A percentile compares a stretch with the other conserved stretches of the same genome.
These are phyloP conservation scores for Fusarium papillatum DNA, from an alignment of 2,329 filamentous ascomycete genomes.

Conservation along the genomic window DNA sequence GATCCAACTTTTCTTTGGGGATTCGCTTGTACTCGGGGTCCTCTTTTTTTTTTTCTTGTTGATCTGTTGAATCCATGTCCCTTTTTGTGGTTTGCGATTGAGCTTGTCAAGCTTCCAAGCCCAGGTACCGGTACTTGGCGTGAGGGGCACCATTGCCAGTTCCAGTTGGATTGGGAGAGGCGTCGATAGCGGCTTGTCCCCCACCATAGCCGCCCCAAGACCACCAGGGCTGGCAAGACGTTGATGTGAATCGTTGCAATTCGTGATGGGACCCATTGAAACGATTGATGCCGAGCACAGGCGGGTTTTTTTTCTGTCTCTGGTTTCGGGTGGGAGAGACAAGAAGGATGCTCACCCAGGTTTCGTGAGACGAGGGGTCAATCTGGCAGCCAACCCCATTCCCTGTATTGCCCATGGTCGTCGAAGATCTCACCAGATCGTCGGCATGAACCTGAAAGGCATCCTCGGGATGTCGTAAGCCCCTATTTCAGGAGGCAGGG, in stretches of 20 bases:
- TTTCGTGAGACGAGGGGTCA: slow-evolving; percentile 21
- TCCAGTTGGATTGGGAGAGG: slow-evolving; percentile 27
- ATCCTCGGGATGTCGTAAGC: slow-evolving; percentile 33
- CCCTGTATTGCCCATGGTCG: slow-evolving; percentile 18
- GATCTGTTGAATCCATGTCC: slow-evolving; percentile 47
- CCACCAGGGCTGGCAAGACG: slow-evolving; percentile 1
- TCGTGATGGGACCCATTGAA: slow-evolving; percentile 3
- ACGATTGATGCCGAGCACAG: slow-evolving; percentile 8
- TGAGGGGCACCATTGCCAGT: slow-evolving; percentile 16
- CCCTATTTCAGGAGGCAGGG: slow-evolving; percentile 27
- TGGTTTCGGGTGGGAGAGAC: slow-evolving; percentile 25
- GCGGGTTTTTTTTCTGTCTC: slow-evolving; percentile 3
- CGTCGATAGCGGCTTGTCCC: slow-evolving; percentile 24
- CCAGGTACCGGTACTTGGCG: slow-evolving; percentile 33
- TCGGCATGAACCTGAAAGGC: slow-evolving; percentile 22
- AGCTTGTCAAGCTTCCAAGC: slow-evolving; percentile 35
- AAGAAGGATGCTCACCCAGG: slow-evolving; percentile 8
- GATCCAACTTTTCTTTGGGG: slow-evolving; percentile 44
- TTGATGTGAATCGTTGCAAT: slow-evolving; percentile 22
- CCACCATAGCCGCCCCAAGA: slow-evolving; percentile 33
- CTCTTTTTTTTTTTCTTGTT: slow-evolving; percentile 44
- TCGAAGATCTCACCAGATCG: slow-evolving; percentile 37
- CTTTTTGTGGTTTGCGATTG: slow-evolving; percentile 34
- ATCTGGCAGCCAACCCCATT: slow-evolving; percentile 11
- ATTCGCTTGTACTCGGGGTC: slow-evolving; percentile 39